These are phyloP conservation scores for Apiospora hydei DNA, from an alignment of 2,329 filamentous ascomycete genomes.

Conservation along the genomic window DNA sequence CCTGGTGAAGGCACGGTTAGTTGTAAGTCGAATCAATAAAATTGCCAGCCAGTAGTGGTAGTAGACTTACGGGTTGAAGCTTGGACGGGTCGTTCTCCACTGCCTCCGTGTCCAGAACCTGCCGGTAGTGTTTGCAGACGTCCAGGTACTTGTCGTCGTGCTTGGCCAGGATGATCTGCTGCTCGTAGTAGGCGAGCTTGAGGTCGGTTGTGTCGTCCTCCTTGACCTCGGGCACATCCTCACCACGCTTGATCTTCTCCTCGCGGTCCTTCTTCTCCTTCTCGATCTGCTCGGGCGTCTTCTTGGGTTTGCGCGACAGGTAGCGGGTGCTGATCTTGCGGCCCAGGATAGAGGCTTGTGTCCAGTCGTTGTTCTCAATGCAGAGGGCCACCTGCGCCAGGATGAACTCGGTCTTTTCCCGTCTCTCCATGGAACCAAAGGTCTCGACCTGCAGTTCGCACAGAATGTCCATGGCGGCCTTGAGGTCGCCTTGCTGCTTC, in stretches of 20 bases:
- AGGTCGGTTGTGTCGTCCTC: conserved; percentile 94
- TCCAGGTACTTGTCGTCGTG: conserved; percentile 98
- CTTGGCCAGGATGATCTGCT: conserved; percentile 94
- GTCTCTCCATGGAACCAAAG: conserved; percentile 95
- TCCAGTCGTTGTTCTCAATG: conserved; percentile 96
- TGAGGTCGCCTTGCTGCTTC: conserved; percentile 91
- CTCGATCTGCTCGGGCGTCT: conserved; percentile 86
- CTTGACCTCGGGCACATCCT: conserved; percentile 79
- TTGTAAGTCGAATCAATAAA: background rate
- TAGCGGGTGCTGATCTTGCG: conserved; percentile 98
- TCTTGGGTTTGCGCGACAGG: conserved; percentile 88
- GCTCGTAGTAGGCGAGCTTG: conserved; percentile 95
- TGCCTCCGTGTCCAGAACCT: conserved; percentile 94
- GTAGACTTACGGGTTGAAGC: conserved; percentile 76
- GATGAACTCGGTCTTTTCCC: conserved; percentile 99
- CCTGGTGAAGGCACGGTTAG: conserved; percentile 55
- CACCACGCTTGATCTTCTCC: conserved; percentile 81
- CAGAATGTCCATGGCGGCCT: conserved; percentile 87
- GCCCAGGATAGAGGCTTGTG: conserved; percentile 89
- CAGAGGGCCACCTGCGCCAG: conserved; percentile 92
- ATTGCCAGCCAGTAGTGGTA: background rate
- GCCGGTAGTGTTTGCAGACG: conserved; percentile 96
- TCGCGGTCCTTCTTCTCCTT: conserved; percentile 90
- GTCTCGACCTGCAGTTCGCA: conserved; percentile 99
- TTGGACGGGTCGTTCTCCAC: conserved; percentile 90